phyloP scores from a whole-genome alignment of 2,329 filamentous ascomycete species.

The Fusarium tupiense region DNA sequence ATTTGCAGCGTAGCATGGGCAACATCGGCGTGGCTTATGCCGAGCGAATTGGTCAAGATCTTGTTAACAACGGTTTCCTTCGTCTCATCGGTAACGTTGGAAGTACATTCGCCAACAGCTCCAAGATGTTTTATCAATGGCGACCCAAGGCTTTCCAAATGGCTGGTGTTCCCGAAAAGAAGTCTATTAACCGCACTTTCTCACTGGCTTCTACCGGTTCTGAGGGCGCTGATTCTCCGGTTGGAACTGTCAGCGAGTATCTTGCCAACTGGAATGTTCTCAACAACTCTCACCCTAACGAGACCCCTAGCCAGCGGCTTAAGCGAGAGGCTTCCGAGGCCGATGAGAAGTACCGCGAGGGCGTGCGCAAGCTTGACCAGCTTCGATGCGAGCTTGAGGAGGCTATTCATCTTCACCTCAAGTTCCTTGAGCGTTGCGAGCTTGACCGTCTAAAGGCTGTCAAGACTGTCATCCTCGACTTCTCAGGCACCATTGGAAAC shows the following conservation, averaged over 20 bases:
- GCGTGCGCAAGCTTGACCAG: conserved; percentile 86
- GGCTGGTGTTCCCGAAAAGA: conserved; percentile 89
- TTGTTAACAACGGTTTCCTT: conserved; percentile 86
- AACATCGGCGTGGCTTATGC: conserved; percentile 88
- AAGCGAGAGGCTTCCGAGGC: conserved; percentile 89
- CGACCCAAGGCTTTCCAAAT: conserved; percentile 89
- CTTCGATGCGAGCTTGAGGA: conserved; percentile 96
- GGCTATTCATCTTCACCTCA: conserved; percentile 89
- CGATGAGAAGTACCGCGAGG: conserved; percentile 92
- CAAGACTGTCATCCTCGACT: conserved; percentile 97
- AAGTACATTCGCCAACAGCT: conserved; percentile 96
- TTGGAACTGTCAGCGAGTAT: conserved; percentile 87
- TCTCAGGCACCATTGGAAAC: conserved; percentile 96
- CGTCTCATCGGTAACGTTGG: conserved; percentile 94
- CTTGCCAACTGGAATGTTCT: conserved; percentile 92
- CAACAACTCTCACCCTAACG: conserved; percentile 85
- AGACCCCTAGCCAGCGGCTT: conserved; percentile 86
- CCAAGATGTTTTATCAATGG: conserved; percentile 98
- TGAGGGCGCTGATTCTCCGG: conserved; percentile 74
- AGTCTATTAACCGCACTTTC: conserved; percentile 77
- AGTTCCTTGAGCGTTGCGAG: conserved; percentile 97
- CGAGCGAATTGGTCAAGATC: conserved; percentile 93
- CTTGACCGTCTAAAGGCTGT: conserved; percentile 96
- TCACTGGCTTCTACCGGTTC: conserved; percentile 72
- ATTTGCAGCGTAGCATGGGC: conserved; percentile 88